Percentiles rank a stretch among this genome's conserved stretches.
Evolutionary conservation across 495 filamentous ascomycete species (phyloP).

Genomic region (Lophiostoma macrostomum): DNA sequence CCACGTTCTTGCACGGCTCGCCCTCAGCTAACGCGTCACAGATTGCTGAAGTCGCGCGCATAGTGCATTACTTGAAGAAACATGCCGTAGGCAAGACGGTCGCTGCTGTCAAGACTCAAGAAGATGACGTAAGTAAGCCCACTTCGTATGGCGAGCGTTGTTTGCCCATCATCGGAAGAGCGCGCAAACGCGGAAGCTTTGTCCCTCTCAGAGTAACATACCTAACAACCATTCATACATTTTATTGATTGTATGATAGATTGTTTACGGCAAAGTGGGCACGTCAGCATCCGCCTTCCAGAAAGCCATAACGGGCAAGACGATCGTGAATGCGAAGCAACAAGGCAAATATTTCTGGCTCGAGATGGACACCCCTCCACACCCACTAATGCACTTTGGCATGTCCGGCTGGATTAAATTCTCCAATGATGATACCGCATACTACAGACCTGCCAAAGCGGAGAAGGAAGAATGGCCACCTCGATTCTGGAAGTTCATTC

Average conservation of each 20-base stretch:
- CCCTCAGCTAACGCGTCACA: constrained; percentile 13
- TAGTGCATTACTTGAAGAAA: constrained; percentile 77
- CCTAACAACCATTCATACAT: too few relatives aligned
- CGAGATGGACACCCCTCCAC: constrained; percentile 69
- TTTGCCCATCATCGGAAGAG: too few relatives aligned
- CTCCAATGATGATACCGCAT: constrained; percentile 66
- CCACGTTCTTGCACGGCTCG: not conserved
- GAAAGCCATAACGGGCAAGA: constrained; percentile 71
- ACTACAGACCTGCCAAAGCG: constrained; percentile 68
- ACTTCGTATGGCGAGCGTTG: too few relatives aligned
- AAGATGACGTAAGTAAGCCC: constrained; percentile 57
- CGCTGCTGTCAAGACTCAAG: constrained; percentile 61
- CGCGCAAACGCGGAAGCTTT: too few relatives aligned
- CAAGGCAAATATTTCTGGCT: constrained; percentile 98
- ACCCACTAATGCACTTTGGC: constrained; percentile 88
- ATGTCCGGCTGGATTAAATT: constrained; percentile 93
- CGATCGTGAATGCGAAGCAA: constrained; percentile 66
- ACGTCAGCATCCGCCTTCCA: constrained; percentile 71
- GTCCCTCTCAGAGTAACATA: too few relatives aligned
- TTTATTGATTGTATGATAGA: constrained; percentile 36
- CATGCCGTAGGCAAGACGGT: constrained; percentile 82
- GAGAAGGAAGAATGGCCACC: constrained; percentile 76
- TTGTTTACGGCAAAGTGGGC: constrained; percentile 84
- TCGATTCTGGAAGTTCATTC: constrained; percentile 80
- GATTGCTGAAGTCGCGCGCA: constrained; percentile 64